These are phyloP conservation scores for Nidula microcarpa DNA, from an alignment of 768 basidiomycete species.

Conservation along the genomic window DNA sequence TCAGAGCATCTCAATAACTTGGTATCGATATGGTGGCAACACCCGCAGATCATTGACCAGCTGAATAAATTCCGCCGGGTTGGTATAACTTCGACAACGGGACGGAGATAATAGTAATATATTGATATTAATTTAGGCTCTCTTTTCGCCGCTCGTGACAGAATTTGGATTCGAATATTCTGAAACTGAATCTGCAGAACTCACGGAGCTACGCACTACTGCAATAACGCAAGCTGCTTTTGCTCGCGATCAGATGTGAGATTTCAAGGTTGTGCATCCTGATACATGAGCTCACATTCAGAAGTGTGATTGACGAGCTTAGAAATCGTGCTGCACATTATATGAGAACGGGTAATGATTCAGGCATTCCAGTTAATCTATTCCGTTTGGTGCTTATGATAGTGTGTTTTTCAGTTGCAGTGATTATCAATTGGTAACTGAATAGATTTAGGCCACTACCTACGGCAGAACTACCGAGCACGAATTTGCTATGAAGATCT, in stretches of 20 bases:
- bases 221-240: constrained; percentile 8
- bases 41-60: constrained; percentile 46
- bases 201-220: background rate
- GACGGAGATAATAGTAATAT: constrained; percentile 1
- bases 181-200: constrained; percentile 9
- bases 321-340: constrained; percentile 67
- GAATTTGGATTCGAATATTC: constrained; percentile 76
- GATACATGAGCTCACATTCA: too few relatives aligned
- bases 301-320: constrained; percentile 63
- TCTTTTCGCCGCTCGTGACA: constrained; percentile 75
- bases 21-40: constrained; percentile 80
- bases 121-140: constrained; percentile 28
- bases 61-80: constrained; percentile 64
- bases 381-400: constrained; percentile 49
- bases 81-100: constrained; percentile 14
- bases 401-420: constrained; percentile 28
- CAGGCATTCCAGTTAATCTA: constrained; percentile 78
- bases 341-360: constrained; percentile 69
- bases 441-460: constrained; percentile 52
- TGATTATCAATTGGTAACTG: too few relatives aligned
- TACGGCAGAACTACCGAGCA: constrained; percentile 76
- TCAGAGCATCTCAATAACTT: constrained; percentile 51
- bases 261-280: too few relatives aligned
- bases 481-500: constrained; percentile 64
- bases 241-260: constrained; percentile 11